These are phyloP conservation scores for Leccinum disarticulatum DNA, from an alignment of 768 basidiomycete genomes.

Conservation along the genomic window DNA sequence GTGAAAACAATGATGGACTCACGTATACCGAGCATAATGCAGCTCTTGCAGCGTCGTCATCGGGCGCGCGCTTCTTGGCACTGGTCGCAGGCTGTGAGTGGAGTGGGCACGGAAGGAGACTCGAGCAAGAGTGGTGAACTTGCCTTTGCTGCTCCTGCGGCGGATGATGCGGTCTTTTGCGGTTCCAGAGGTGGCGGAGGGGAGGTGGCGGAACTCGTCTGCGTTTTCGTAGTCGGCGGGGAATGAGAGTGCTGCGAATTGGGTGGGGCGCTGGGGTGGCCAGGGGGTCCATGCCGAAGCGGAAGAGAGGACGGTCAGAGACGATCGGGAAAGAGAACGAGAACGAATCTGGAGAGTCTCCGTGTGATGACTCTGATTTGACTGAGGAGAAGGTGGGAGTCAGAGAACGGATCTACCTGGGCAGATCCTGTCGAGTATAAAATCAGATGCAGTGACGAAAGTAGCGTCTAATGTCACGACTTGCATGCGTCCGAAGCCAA, in stretches of 20 bases:
- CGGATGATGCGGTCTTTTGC: constrained; percentile 53
- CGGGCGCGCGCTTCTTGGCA: constrained; percentile 73
- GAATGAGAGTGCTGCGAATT: constrained; percentile 42
- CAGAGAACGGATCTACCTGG: constrained; percentile 11
- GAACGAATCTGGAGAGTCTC: constrained; percentile 20
- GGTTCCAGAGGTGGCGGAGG: constrained; percentile 22
- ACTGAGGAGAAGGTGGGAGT: constrained; percentile 18
- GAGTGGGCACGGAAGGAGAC: background rate
- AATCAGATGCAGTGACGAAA: background rate
- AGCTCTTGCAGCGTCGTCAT: constrained; percentile 74
- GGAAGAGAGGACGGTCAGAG: constrained; percentile 12
- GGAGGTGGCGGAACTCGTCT: constrained; percentile 52
- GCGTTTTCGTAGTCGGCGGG: constrained; percentile 65
- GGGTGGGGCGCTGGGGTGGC: constrained; percentile 20
- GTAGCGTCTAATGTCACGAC: too few relatives aligned
- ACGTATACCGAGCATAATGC: constrained; percentile 72
- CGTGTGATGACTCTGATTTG: constrained; percentile 28
- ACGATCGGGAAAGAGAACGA: constrained; percentile 23
- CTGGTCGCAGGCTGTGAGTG: constrained; percentile 76
- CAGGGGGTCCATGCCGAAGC: constrained; percentile 34
- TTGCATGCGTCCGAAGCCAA: constrained; percentile 16
- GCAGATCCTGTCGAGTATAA: constrained; percentile 7
- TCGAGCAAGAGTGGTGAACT: constrained; percentile 12
- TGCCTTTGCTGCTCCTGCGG: constrained; percentile 77
- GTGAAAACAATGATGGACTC: constrained; percentile 26